Evolutionary conservation across 352 stramenopile species (phyloP).

Genomic region (Phytophthora cactorum): DNA sequence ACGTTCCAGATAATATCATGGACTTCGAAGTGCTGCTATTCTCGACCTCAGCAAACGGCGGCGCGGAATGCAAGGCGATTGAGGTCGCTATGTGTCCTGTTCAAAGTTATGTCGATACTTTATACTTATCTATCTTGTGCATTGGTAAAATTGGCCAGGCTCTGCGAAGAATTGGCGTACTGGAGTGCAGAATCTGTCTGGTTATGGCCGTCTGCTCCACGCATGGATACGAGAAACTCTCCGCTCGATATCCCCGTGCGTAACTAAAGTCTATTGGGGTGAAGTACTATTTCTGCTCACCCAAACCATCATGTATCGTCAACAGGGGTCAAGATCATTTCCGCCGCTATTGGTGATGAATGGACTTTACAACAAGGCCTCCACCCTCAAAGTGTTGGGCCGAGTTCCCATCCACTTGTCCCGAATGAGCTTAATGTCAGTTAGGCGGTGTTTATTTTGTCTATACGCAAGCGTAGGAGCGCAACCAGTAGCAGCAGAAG

Average conservation of each 20-base stretch:
- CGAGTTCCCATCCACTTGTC: neutral
- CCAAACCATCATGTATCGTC: neutral
- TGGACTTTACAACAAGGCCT: neutral
- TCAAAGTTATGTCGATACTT: neutral
- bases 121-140: neutral
- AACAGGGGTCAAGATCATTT: neutral
- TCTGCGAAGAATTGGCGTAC: slow-evolving; percentile 9
- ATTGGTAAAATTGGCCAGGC: neutral
- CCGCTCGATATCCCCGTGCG: slow-evolving; percentile 9
- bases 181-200: slow-evolving; percentile 2
- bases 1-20: slow-evolving; percentile 15
- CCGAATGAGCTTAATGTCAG: neutral
- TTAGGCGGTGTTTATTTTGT: neutral
- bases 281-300: neutral
- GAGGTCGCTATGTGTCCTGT: slow-evolving; percentile 4
- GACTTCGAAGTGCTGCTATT: slow-evolving; percentile 7
- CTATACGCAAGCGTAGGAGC: too few relatives aligned
- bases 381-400: neutral
- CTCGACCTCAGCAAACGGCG: slow-evolving; percentile 11
- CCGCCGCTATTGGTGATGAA: neutral
- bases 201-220: slow-evolving; percentile 17
- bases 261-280: neutral
- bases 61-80: slow-evolving; percentile 16
- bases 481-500: too few relatives aligned
- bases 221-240: slow-evolving; percentile 12